Percentiles rank a stretch among this genome's conserved stretches.
phyloP scores from a whole-genome alignment of 768 basidiomycete genomes.

The Saitozyma sp. region DNA sequence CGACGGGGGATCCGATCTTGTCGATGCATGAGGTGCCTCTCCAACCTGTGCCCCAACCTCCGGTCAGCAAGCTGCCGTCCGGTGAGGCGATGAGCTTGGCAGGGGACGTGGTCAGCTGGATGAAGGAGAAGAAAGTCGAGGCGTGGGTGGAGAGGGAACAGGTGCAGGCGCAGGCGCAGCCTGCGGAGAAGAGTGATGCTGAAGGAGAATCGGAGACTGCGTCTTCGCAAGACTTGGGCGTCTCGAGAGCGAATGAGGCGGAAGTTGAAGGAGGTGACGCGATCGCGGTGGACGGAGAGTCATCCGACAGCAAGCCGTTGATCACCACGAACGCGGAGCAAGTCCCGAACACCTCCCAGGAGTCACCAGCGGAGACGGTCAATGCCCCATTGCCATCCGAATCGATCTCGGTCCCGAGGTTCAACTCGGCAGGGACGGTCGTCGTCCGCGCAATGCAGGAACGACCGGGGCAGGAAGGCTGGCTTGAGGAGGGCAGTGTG shows the following conservation, averaged over 20 bases:
- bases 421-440: slow-evolving; percentile 42
- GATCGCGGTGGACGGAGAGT: background rate
- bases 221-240: no score
- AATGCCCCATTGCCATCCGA: no score
- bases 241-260: background rate
- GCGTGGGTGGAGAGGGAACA: slow-evolving; percentile 31
- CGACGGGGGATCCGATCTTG: slow-evolving; percentile 28
- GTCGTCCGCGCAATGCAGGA: slow-evolving; percentile 45
- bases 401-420: slow-evolving; percentile 15
- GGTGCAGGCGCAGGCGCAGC: slow-evolving; percentile 6
- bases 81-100: slow-evolving; percentile 42
- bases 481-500: slow-evolving; percentile 81
- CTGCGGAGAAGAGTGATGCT: background rate
- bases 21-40: slow-evolving; percentile 44
- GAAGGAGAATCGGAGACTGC: background rate
- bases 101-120: slow-evolving; percentile 49
- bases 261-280: background rate
- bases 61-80: slow-evolving; percentile 31
- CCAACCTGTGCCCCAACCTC: slow-evolving; percentile 41
- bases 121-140: slow-evolving; percentile 45
- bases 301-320: background rate
- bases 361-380: background rate
- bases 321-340: background rate
- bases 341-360: background rate
- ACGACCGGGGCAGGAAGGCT: slow-evolving; percentile 42